Conservation (phyloP, 306 rosid genomes). For the Alnus rubra region DNA sequence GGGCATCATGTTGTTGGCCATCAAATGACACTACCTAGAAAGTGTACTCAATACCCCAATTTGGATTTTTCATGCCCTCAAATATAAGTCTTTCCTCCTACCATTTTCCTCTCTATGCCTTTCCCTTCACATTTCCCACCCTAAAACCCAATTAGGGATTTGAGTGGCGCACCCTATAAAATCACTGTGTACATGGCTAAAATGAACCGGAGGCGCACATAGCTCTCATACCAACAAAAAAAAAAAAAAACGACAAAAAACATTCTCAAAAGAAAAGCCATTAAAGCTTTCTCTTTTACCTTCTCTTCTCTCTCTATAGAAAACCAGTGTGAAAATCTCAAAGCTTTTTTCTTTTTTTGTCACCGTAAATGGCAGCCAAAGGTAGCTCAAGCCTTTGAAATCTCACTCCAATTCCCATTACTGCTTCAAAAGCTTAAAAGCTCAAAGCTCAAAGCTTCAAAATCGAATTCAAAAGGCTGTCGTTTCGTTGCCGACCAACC, state of each 20-base stretch:
- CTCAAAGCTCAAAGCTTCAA: conserved; percentile 32
- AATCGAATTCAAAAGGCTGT: neutral
- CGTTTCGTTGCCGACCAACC: neutral
- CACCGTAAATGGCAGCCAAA: conserved; percentile 24
- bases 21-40: conserved; percentile 66
- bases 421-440: conserved; percentile 14
- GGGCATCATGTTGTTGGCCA: conserved; percentile 86
- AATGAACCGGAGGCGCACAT: conserved; percentile 31
- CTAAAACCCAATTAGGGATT: neutral
- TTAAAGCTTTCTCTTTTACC: conserved; percentile 26
- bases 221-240: conserved; percentile 28
- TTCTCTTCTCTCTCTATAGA: conserved; percentile 33
- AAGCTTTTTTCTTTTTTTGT: conserved; percentile 23
- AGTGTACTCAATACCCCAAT: conserved; percentile 57
- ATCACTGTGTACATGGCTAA: conserved; percentile 6
- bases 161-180: too few species aligned
- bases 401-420: conserved; percentile 28
- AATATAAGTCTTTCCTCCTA: conserved; percentile 19
- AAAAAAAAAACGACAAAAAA: neutral
- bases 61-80: conserved; percentile 8
- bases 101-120: conserved; percentile 1
- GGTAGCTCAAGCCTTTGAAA: conserved; percentile 35
- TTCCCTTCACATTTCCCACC: conserved; percentile 14
- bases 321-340: conserved; percentile 34
- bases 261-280: conserved; percentile 12